Evolutionary conservation across 169 alveolate genomes (phyloP).

Genomic region (Plasmodium chabaudi): DNA sequence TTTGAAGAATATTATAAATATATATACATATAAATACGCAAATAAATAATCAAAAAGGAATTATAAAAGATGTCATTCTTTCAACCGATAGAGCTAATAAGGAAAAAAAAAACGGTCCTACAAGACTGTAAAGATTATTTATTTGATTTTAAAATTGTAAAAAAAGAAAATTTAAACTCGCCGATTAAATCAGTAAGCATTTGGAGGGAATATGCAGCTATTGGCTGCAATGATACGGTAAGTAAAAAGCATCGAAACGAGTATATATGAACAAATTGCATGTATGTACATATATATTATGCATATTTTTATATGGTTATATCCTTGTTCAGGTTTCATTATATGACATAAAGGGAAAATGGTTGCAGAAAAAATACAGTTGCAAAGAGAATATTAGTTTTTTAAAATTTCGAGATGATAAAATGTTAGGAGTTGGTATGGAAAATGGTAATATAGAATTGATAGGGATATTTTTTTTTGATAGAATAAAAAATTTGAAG

Average conservation of each 20-base stretch:
- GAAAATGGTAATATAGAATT: constrained; percentile 69
- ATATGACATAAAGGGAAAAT: constrained; percentile 18
- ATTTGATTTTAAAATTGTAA: constrained; percentile 41
- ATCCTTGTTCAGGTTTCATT: constrained; percentile 11
- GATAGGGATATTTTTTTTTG: constrained; percentile 38
- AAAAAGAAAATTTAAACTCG: constrained; percentile 17
- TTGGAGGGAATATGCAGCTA: constrained; percentile 43
- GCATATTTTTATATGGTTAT: not conserved
- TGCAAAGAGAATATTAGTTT: constrained; percentile 47
- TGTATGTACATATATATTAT: not conserved
- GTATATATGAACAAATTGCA: not conserved
- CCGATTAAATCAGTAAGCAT: constrained; percentile 49
- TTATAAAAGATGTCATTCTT: constrained; percentile 37
- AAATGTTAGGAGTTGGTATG: constrained; percentile 61
- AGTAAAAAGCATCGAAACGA: not conserved
- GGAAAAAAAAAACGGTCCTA: constrained; percentile 8
- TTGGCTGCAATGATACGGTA: constrained; percentile 54
- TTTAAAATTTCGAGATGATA: constrained; percentile 64
- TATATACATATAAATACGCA: not conserved
- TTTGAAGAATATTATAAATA: no score
- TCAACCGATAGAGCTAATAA: constrained; percentile 18
- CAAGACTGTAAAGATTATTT: constrained; percentile 11
- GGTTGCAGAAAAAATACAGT: constrained; percentile 40
- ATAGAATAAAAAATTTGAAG: constrained; percentile 46
- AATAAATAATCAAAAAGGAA: constrained; percentile 1